Percentiles rank a stretch among this genome's conserved stretches.
phyloP scores from a whole-genome alignment of 768 basidiomycete species.

The Leccinellum albellum region DNA sequence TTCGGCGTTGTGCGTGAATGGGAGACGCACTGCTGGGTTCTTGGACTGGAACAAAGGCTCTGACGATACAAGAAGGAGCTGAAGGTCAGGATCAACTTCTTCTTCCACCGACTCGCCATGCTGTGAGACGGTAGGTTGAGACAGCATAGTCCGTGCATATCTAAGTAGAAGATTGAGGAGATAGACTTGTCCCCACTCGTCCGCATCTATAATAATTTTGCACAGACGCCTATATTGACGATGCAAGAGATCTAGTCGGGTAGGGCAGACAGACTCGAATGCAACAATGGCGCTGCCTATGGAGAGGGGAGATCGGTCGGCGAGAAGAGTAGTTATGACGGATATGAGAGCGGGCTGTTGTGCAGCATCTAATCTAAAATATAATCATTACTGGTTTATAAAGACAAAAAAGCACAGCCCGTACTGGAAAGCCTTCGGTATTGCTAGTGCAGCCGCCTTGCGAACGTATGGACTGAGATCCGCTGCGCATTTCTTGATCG shows the following conservation, averaged over 20 bases:
- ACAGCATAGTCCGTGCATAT: conserved; percentile 84
- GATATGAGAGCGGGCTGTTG: conserved; percentile 71
- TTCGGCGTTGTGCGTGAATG: neutral
- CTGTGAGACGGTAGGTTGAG: conserved; percentile 45
- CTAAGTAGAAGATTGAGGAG: conserved; percentile 72
- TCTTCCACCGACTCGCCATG: conserved; percentile 37
- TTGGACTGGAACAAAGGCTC: conserved; percentile 81
- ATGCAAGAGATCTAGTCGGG: conserved; percentile 83
- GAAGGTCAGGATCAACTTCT: conserved; percentile 75
- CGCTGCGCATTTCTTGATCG: conserved; percentile 87
- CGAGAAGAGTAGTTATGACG: conserved; percentile 60
- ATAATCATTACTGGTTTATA: neutral
- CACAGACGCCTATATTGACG: conserved; percentile 84
- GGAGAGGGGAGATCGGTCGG: conserved; percentile 80
- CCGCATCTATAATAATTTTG: conserved; percentile 79
- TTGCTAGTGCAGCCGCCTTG: conserved; percentile 86
- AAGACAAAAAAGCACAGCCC: conserved; percentile 25
- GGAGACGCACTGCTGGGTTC: conserved; percentile 73
- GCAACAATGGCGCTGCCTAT: conserved; percentile 84
- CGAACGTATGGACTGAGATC: conserved; percentile 95
- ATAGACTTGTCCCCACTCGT: conserved; percentile 94
- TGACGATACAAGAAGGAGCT: conserved; percentile 64
- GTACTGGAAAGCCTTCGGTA: conserved; percentile 81
- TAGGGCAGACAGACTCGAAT: conserved; percentile 84
- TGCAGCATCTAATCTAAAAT: conserved; percentile 62